A percentile compares a stretch with the other conserved stretches of the same genome.
Conservation (phyloP, 306 rosid genomes). For the Leucaena leucocephala region DNA sequence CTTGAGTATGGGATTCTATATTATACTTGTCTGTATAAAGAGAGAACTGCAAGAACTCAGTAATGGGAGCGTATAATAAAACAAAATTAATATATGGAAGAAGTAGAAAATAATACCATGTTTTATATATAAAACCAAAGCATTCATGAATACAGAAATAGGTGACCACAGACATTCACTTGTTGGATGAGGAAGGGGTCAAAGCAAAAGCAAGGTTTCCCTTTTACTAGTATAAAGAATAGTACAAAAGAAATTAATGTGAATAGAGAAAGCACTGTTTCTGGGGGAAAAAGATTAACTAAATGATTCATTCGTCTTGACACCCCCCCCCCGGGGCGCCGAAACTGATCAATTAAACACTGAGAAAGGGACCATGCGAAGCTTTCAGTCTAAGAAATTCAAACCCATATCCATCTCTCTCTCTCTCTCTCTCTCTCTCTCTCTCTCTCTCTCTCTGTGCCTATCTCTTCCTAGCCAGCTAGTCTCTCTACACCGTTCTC, state of each 20-base stretch:
- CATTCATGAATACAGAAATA: background rate
- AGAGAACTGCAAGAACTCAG: background rate
- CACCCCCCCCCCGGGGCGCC: slow-evolving; percentile 7
- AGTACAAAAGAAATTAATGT: slow-evolving; percentile 2
- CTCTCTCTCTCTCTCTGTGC: background rate
- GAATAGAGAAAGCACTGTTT: slow-evolving; percentile 5
- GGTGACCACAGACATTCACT: background rate
- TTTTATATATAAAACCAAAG: background rate
- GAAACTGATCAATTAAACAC: slow-evolving; percentile 18
- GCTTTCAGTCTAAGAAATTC: slow-evolving; percentile 40
- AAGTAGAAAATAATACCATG: background rate
- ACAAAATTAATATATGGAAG: background rate
- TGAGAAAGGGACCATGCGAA: slow-evolving; percentile 21
- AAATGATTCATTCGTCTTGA: slow-evolving; percentile 33
- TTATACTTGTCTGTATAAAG: background rate
- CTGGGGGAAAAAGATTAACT: slow-evolving; percentile 16
- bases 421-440: background rate
- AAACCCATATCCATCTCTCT: background rate
- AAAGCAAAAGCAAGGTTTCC: background rate
- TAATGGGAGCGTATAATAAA: background rate
- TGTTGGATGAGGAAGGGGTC: background rate
- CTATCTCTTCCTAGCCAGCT: background rate
- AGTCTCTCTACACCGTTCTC: background rate
- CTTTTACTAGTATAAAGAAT: background rate
- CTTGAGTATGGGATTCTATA: background rate